Evolutionary conservation across 192 early-diverging fungal genomes (phyloP), one percentile per base, ranked within the genome.

Genomic region (Coemansia sp.): DNA sequence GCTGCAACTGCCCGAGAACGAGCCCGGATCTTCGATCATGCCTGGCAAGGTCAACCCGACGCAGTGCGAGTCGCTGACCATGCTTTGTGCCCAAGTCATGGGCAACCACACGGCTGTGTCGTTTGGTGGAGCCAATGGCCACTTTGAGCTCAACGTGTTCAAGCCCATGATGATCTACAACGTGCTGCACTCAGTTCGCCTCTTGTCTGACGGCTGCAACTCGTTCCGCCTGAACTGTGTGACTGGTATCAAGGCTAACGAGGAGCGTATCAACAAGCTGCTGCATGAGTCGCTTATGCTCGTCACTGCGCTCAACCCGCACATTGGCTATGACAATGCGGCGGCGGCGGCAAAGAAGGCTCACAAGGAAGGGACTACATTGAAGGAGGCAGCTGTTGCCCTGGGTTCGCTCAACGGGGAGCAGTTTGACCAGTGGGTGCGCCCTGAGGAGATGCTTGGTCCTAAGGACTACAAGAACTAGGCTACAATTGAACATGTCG

Each of bases 11-110:
- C 98, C 98, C 46, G 96, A 98, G 85, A 99, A 99, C 82, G 98
- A 99, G 84, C 98, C 98, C 47, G 98, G 98, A 66, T 96, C 94
- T 60, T 98, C 97, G 33, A 99, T 99, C 77, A 98, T 99, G 97
- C 96, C 96, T 44, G 97, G 97, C 63, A 98, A 99, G 90, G 95
- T 99, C 66, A 99, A 99, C 86, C 98, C 98, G 51, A 99, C 98
- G 18, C 98, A 99, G 86, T 97, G 94, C 87, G 97, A 99, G 85
- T 96, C 98, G 63, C 90, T 99, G 91, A 99, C 97, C 29, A 99
- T 99, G 97, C 94, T 98, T 42, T 97, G 96, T 81, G 92, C 96
- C 38, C 97, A 98, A 78, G 95, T 99, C 51, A 97, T 99, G 88
- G 98, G 98, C 76, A 99, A 99, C 91, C 89, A 98, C 87, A 93